phyloP scores from a whole-genome alignment of 257 asterid genomes.

The Thymus quinquecostatus region DNA sequence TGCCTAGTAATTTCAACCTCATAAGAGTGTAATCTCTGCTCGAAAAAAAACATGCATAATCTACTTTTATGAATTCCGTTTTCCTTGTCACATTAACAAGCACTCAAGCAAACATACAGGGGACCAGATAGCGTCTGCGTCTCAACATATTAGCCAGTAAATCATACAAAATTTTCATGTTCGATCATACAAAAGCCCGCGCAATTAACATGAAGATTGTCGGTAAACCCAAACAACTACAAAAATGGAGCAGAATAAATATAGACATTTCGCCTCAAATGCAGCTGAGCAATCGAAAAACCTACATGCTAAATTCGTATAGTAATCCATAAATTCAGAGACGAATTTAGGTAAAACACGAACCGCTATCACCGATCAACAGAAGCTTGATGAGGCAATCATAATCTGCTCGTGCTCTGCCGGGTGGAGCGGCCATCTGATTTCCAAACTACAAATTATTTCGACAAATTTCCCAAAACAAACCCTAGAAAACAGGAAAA shows the following conservation, averaged over 20 bases:
- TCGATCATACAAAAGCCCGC: not conserved
- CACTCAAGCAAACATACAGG: slow-evolving; percentile 11
- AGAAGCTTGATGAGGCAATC: slow-evolving; percentile 68
- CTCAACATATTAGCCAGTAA: not conserved
- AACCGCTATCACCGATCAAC: slow-evolving; percentile 70
- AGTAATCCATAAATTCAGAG: slow-evolving; percentile 1
- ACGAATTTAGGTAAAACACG: not conserved
- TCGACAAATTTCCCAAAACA: slow-evolving; percentile 36
- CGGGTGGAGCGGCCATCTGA: slow-evolving; percentile 69
- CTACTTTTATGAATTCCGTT: slow-evolving; percentile 1
- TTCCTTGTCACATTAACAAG: slow-evolving; percentile 16
- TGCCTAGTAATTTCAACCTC: not conserved
- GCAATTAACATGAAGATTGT: slow-evolving; percentile 12
- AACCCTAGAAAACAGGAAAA: slow-evolving; percentile 36
- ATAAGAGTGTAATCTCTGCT: not conserved
- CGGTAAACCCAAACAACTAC: not conserved
- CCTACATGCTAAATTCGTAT: slow-evolving; percentile 10
- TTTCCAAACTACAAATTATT: slow-evolving; percentile 3
- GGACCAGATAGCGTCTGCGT: not conserved
- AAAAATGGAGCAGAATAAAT: not conserved
- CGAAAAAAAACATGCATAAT: not conserved
- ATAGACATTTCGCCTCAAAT: slow-evolving; percentile 25
- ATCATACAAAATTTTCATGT: not conserved
- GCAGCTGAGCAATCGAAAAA: not conserved
- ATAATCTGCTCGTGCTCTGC: slow-evolving; percentile 75